Percentiles rank a stretch among this genome's conserved stretches.
phyloP scores from a whole-genome alignment of 306 rosid genomes.

The Begonia peltatifolia region DNA sequence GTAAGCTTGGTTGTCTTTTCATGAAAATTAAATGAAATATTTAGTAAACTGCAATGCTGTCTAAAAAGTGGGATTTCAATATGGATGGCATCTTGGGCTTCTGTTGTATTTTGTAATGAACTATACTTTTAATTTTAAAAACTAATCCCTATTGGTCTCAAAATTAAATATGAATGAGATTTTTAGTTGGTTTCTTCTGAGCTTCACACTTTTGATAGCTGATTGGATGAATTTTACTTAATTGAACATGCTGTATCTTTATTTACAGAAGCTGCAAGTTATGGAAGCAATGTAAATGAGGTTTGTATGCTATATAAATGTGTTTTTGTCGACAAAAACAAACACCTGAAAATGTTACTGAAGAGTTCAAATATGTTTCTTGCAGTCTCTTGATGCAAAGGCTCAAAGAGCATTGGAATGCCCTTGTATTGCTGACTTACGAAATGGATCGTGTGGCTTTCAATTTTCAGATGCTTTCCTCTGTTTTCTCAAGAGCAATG shows the following conservation, averaged over 20 bases:
- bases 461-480: slow-evolving; percentile 80
- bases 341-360: slow-evolving; percentile 4
- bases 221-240: slow-evolving; percentile 4
- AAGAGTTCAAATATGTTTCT: slow-evolving; percentile 8
- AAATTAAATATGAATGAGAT: too few relatives aligned
- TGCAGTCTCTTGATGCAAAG: slow-evolving; percentile 75
- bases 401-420: slow-evolving; percentile 83
- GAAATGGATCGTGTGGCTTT: slow-evolving; percentile 63
- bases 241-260: slow-evolving; percentile 7
- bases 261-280: slow-evolving; percentile 74
- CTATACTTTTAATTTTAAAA: not conserved
- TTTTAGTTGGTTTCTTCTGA: too few relatives aligned
- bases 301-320: slow-evolving; percentile 24
- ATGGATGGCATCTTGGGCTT: too few relatives aligned
- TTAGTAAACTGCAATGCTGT: not conserved
- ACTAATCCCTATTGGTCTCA: not conserved
- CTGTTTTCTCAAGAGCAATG: slow-evolving; percentile 74
- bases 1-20: not conserved
- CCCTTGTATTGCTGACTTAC: slow-evolving; percentile 85
- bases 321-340: slow-evolving; percentile 6
- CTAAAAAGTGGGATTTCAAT: too few relatives aligned
- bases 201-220: not conserved
- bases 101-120: not conserved
- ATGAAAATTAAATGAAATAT: not conserved
- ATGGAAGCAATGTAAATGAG: slow-evolving; percentile 53